Conservation (phyloP, 164 flowering plant species). For the Akebia trifoliata region DNA sequence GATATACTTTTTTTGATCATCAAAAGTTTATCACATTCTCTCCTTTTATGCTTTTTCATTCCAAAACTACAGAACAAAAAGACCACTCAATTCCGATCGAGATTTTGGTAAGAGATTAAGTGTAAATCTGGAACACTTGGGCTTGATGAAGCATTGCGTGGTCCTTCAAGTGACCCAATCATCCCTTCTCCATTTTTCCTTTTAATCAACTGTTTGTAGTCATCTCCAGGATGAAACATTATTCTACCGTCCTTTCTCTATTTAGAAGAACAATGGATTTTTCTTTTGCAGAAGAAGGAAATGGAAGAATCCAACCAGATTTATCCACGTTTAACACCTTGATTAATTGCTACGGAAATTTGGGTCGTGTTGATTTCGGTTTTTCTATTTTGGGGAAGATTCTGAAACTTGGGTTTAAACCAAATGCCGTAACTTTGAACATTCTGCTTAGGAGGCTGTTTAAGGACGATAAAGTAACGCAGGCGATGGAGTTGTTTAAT, state of each 20-base stretch:
- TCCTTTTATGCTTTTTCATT: too few species aligned
- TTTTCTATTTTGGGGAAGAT: constrained; percentile 12
- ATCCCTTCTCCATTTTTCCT: neutral
- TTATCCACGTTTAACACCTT: constrained; percentile 4
- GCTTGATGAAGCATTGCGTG: too few species aligned
- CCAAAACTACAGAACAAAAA: too few species aligned
- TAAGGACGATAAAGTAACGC: neutral
- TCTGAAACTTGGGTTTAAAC: constrained; percentile 14
- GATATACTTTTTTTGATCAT: too few species aligned
- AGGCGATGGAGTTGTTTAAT: constrained; percentile 9
- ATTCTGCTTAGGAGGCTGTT: constrained; percentile 14
- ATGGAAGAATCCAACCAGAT: neutral
- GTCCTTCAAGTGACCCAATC: too few species aligned
- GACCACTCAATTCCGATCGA: too few species aligned
- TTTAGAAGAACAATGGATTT: neutral
- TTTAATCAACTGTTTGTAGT: constrained; percentile 6
- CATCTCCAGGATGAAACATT: constrained; percentile 7
- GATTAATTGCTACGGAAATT: constrained; percentile 15
- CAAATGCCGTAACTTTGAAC: neutral
- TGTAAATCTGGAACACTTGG: too few species aligned
- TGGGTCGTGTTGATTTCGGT: constrained; percentile 13
- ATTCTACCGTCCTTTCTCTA: neutral
- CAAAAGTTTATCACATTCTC: too few species aligned
- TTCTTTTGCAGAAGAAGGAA: too few species aligned
- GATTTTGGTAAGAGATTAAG: too few species aligned